Percentiles rank a stretch among this genome's conserved stretches.
Conservation (phyloP, 306 rosid species). For the Castanea crenata region DNA sequence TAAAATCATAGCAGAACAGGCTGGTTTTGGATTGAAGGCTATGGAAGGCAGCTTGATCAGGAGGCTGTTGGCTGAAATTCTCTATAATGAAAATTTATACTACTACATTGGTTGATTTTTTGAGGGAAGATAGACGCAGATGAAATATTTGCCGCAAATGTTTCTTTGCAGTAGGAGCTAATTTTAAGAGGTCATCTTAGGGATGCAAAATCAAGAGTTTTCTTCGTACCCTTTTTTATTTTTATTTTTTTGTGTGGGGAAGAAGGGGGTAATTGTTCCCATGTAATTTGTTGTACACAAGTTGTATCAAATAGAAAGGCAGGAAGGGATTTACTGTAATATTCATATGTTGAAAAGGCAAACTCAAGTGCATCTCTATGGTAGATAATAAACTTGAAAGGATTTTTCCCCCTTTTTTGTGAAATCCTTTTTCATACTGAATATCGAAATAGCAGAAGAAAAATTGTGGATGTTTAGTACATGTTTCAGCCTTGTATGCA, state of each 20-base stretch:
- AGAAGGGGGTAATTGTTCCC: neutral
- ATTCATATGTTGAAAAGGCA: constrained; percentile 10
- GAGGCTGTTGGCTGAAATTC: constrained; percentile 11
- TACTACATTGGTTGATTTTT: constrained; percentile 22
- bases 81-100: constrained; percentile 14
- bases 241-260: no score
- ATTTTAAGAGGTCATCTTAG: constrained; percentile 20
- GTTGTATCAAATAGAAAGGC: constrained; percentile 16
- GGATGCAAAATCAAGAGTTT: constrained; percentile 4
- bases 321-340: neutral
- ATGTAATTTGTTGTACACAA: constrained; percentile 16
- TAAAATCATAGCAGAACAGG: neutral
- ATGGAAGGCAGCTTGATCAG: neutral
- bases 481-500: neutral
- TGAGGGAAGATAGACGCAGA: constrained; percentile 14
- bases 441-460: neutral
- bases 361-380: constrained; percentile 9
- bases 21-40: neutral
- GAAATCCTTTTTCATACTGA: neutral
- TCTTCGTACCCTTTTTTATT: neutral
- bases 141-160: constrained; percentile 17
- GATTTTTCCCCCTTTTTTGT: neutral
- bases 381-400: neutral
- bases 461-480: neutral
- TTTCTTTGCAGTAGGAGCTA: constrained; percentile 33